Evolutionary conservation across 2,329 filamentous ascomycete genomes (phyloP).

Genomic region (Hypoxylon sp.): DNA sequence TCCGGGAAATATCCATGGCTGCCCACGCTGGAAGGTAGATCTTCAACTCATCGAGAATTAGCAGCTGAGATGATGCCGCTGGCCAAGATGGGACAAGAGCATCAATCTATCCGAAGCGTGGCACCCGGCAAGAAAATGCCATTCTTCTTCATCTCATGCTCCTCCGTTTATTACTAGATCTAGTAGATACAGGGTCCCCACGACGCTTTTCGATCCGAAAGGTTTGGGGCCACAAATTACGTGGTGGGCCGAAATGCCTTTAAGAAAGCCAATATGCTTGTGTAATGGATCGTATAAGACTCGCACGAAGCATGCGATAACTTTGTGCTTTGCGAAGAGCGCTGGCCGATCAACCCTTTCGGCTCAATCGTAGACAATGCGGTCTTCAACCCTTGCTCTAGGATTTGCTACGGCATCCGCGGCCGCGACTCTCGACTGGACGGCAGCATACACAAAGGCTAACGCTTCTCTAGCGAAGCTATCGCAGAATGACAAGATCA

Average conservation of each 20-base stretch:
- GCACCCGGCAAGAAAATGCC: conserved; percentile 41
- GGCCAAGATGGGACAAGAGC: conserved; percentile 45
- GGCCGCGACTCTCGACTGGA: conserved; percentile 63
- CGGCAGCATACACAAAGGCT: conserved; percentile 77
- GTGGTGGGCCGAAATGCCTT: conserved; percentile 22
- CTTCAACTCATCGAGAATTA: conserved; percentile 30
- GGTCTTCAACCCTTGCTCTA: conserved; percentile 35
- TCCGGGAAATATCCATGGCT: conserved; percentile 25
- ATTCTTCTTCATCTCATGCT: conserved; percentile 44
- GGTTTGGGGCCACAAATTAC: conserved; percentile 33
- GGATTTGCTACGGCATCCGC: conserved; percentile 41
- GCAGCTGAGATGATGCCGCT: conserved; percentile 40
- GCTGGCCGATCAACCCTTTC: too few relatives aligned
- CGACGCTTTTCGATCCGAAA: conserved; percentile 22
- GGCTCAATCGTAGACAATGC: conserved; percentile 39
- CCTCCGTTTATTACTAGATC: conserved; percentile 49
- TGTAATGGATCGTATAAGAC: conserved; percentile 41
- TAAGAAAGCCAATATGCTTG: not conserved
- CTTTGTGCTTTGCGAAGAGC: not conserved
- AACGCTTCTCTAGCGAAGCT: conserved; percentile 75
- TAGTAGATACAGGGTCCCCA: conserved; percentile 36
- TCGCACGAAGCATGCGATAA: conserved; percentile 1
- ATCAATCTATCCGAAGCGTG: conserved; percentile 44
- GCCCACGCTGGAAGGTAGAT: conserved; percentile 24
- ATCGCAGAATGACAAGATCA: conserved; percentile 81